phyloP scores from a whole-genome alignment of 345 rosid species.

The Chamaenerion angustifolium region DNA sequence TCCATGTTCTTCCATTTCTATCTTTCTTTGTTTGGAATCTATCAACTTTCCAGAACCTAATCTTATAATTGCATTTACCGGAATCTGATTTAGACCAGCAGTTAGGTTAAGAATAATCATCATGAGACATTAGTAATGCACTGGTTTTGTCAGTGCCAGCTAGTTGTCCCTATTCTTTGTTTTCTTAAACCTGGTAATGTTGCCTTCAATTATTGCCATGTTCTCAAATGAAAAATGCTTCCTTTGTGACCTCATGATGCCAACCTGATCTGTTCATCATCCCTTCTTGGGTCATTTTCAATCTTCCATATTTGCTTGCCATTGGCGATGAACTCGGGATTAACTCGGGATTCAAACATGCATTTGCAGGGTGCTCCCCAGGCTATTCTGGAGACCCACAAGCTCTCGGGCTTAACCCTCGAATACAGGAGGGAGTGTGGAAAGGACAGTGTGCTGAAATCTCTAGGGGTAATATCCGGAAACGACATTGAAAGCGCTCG shows the following conservation, averaged over 20 bases:
- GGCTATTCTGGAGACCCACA: slow-evolving; percentile 65
- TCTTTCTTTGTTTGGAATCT: neutral
- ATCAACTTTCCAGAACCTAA: too few species aligned
- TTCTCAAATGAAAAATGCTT: too few species aligned
- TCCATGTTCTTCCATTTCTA: neutral
- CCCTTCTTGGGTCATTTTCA: too few species aligned
- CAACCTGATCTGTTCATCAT: too few species aligned
- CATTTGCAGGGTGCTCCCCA: slow-evolving; percentile 77
- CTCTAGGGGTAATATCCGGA: slow-evolving; percentile 31
- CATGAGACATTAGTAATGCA: too few species aligned
- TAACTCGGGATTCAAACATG: neutral
- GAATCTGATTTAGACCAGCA: neutral
- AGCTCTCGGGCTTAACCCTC: slow-evolving; percentile 63
- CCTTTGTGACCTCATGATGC: too few species aligned
- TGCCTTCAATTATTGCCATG: neutral
- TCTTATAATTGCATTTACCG: too few species aligned
- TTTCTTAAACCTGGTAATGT: neutral
- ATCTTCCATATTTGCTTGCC: too few species aligned
- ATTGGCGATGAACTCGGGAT: too few species aligned
- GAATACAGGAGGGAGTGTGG: slow-evolving; percentile 98
- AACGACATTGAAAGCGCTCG: slow-evolving; percentile 25
- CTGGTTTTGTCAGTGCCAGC: too few species aligned
- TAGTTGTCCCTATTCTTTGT: too few species aligned
- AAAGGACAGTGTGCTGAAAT: slow-evolving; percentile 80
- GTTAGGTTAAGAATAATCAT: neutral